Evolutionary conservation across 2,329 filamentous ascomycete genomes (phyloP).

Genomic region (Aspergillus carbonarius): DNA sequence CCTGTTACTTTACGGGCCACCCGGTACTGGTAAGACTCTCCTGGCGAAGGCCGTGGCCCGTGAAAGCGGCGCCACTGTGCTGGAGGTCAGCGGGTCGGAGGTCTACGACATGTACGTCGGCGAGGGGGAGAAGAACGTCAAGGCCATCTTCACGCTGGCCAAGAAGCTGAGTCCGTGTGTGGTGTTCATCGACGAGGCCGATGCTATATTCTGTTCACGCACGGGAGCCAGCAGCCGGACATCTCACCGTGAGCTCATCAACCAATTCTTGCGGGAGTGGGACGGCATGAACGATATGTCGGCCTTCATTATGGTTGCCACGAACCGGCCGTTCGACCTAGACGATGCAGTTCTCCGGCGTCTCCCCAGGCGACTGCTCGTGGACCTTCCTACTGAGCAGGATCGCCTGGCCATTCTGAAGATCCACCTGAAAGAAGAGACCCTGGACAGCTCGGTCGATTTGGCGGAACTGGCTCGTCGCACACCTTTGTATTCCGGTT

Average conservation of each 20-base stretch:
- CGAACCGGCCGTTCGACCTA: conserved; percentile 90
- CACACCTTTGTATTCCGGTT: conserved; percentile 53
- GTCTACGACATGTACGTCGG: conserved; percentile 97
- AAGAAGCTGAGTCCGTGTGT: conserved; percentile 89
- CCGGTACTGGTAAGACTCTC: conserved; percentile 64
- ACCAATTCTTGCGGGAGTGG: conserved; percentile 96
- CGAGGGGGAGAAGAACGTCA: conserved; percentile 93
- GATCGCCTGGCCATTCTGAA: conserved; percentile 50
- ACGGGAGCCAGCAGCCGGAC: conserved; percentile 62
- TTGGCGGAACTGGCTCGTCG: conserved; percentile 44
- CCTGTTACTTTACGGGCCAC: conserved; percentile 82
- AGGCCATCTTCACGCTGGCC: conserved; percentile 85
- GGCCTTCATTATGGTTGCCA: conserved; percentile 97
- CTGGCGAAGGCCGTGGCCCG: conserved; percentile 65
- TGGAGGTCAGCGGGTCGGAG: conserved; percentile 86
- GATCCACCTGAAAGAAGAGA: conserved; percentile 51
- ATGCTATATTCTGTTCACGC: conserved; percentile 82
- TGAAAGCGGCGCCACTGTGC: conserved; percentile 64
- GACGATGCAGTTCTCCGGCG: conserved; percentile 61
- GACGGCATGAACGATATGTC: conserved; percentile 81
- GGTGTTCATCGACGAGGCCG: conserved; percentile 96
- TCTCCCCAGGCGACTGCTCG: conserved; percentile 49
- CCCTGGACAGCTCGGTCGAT: conserved; percentile 42
- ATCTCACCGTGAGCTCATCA: conserved; percentile 84
- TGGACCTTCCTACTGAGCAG: conserved; percentile 49